These are phyloP conservation scores for Claviceps pazoutovae DNA, from an alignment of 2,329 filamentous ascomycete genomes.

Conservation along the genomic window DNA sequence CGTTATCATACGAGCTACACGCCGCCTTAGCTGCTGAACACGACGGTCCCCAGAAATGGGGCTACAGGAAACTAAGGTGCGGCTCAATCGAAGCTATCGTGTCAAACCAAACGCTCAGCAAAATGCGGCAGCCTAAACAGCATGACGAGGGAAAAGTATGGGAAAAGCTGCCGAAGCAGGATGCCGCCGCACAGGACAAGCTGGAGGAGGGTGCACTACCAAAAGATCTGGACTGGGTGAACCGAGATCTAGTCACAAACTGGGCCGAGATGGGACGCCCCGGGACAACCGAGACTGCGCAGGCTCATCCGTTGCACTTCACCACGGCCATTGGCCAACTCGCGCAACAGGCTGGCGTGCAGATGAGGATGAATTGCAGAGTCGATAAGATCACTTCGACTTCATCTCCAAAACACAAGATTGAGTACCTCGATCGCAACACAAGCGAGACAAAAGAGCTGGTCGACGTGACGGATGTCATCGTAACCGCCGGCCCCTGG, in stretches of 20 bases:
- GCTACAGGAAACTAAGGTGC: constrained; percentile 67
- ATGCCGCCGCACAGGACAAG: constrained; percentile 30
- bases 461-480: constrained; percentile 35
- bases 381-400: constrained; percentile 52
- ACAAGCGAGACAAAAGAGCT: constrained; percentile 23
- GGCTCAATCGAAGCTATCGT: constrained; percentile 40
- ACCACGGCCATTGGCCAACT: constrained; percentile 72
- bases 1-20: constrained; percentile 73
- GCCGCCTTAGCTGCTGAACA: constrained; percentile 75
- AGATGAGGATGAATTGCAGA: constrained; percentile 49
- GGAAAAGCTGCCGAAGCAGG: constrained; percentile 49
- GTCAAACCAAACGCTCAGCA: constrained; percentile 20
- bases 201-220: constrained; percentile 52
- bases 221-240: constrained; percentile 72
- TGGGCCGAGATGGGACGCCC: constrained; percentile 70
- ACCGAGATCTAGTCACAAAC: constrained; percentile 45
- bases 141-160: constrained; percentile 30
- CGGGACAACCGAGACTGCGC: constrained; percentile 64
- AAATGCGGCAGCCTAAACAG: constrained; percentile 11
- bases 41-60: constrained; percentile 66
- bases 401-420: constrained; percentile 32
- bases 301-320: constrained; percentile 87
- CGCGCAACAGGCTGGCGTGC: constrained; percentile 54
- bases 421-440: constrained; percentile 44
- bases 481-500: constrained; percentile 49